These are phyloP conservation scores for Diaporthe citrichinensis DNA, from an alignment of 2,329 filamentous ascomycete genomes.

Conservation along the genomic window DNA sequence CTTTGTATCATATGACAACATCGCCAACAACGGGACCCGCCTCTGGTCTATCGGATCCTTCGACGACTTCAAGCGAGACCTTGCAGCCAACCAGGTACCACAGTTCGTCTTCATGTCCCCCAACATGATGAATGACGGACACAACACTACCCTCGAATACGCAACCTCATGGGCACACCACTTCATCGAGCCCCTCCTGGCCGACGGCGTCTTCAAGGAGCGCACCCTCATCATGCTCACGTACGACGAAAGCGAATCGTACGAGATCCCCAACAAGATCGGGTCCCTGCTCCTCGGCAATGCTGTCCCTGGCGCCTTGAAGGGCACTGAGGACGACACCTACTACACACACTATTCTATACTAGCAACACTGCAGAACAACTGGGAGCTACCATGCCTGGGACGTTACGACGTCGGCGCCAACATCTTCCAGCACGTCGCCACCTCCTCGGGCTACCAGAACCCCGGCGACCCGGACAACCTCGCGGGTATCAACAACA, in stretches of 20 bases:
- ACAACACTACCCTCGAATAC: conserved; percentile 67
- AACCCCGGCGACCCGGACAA: conserved; percentile 54
- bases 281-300: conserved; percentile 69
- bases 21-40: conserved; percentile 58
- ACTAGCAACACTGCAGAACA: conserved; percentile 57
- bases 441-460: conserved; percentile 44
- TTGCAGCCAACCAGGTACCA: conserved; percentile 69
- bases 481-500: conserved; percentile 53
- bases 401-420: conserved; percentile 59
- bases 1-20: conserved; percentile 59
- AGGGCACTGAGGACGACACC: conserved; percentile 65
- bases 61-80: conserved; percentile 70
- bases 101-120: conserved; percentile 77
- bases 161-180: conserved; percentile 65
- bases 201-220: conserved; percentile 64
- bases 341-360: conserved; percentile 63
- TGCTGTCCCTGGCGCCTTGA: conserved; percentile 61
- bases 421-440: conserved; percentile 48
- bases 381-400: conserved; percentile 59
- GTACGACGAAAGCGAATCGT: conserved; percentile 70
- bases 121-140: conserved; percentile 77
- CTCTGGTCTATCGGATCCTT: conserved; percentile 74
- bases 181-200: conserved; percentile 68
- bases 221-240: conserved; percentile 70
- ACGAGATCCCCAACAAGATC: conserved; percentile 66